Base-by-base conservation (phyloP, 192 early-diverging fungal species). In the Rhizophagus sp. region DNA sequence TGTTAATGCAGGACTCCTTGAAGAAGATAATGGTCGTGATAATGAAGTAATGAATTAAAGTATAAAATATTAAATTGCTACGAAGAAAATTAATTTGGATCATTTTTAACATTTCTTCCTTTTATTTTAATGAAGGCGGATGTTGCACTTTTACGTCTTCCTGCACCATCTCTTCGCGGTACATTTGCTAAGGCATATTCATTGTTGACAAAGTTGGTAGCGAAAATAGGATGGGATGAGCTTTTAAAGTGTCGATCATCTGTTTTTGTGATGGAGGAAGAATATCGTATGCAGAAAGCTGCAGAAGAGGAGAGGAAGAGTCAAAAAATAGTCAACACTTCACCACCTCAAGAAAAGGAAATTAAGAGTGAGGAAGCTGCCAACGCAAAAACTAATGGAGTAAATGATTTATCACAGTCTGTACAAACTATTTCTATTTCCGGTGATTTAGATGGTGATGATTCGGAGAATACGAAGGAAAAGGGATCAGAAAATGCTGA, bases 181-280 rank as follows among this genome's bases (percentile, higher is more conserved):
- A 99, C 98, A 15, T 99, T 99, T 87, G 83, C 92, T 36, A 91
- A 90, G 47, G 98, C 97, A 0, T 99, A 99, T 84, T 82, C 83
- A 49, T 85, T 97, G 15, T 85, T 99, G 79, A 91, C 96, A 39
- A 85, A 85, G 49, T 90, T 99, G 22, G 94, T 94, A 25, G 84
- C 89, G 61, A 91, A 93, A 44, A 91, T 96, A 79, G 98, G 98
- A 17, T 99, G 98, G 98, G 97, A 99, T 75, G 96, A 97, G 81
- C 85, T 99, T 64, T 89, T 99, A 65, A 86, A 88, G 69, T 92
- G 91, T 65, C 90, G 97, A 78, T 96, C 95, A 22, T 82, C 85
- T 63, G 97, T 96, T 11, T 99, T 99, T 88, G 97, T 99, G 8
- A 99, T 99, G 98, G 98, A 99, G 67, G 98, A 99, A 78, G 98